Evolutionary conservation across 257 asterid genomes (phyloP), one percentile per base, ranked within the genome.

Genomic region (Verbascum thapsus): DNA sequence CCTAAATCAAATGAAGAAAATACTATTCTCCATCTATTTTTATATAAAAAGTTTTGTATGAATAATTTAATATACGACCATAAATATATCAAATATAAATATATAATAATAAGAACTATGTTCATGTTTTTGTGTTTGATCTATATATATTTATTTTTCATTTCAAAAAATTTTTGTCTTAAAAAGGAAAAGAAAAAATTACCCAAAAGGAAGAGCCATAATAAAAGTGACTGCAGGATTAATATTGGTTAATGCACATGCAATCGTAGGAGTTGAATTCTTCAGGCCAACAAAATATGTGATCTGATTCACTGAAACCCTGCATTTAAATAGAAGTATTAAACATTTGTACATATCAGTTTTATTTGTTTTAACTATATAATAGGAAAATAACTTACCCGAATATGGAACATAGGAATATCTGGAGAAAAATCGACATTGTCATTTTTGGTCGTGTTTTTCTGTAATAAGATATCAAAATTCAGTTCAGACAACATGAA

Each of bases 261-360:
- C 91, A 35, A 87, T 79, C 0, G 98, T 92, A 67, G 98, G 98
- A 67, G 89, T 83, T 11, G 95, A 88, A 66, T 87, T 70, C 76
- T 89, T 92, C 23, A 92, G 73, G 37, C 97, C 98, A 61, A 89
- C 81, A 63, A 92, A 83, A 71, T 85, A 92, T 9, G 96, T 82
- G 64, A 88, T 82, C 44, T 92, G 98, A 65, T 87, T 89, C 78
- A 87, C 58, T 2, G 97, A 78, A 3, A 80, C 94, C 67, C 98
- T 92, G 94, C 82, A 45, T 26, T 26, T n/a, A n/a, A n/a, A n/a
- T 26, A 5, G 32, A 2, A 1, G 3, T 26, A 26, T 26, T 26
- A 26, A 26, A 26, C 5, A 26, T 26, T 26, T 26, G 32, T 26
- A 26, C 3, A 26, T 2, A 2, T 26, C 5, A 2, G 2, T 5